Conservation (phyloP, 2,329 filamentous ascomycete species). For the Exophiala sp. region DNA sequence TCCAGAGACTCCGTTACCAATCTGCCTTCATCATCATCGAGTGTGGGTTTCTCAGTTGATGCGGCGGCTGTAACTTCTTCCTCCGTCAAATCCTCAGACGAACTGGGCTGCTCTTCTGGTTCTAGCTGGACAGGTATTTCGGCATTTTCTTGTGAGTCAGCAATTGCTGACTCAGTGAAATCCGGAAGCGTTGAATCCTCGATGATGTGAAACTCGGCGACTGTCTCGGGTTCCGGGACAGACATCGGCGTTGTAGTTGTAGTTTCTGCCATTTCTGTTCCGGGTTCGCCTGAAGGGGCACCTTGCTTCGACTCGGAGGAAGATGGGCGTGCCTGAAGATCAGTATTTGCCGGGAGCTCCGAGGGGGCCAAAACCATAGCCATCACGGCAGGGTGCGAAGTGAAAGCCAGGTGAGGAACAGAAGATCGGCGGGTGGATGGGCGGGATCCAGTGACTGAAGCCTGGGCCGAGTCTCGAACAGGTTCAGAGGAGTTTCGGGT, state of each 20-base stretch:
- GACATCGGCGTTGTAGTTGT: constrained; percentile 10
- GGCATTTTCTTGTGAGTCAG: constrained; percentile 4
- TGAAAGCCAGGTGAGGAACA: constrained; percentile 17
- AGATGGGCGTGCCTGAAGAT: constrained; percentile 3
- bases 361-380: constrained; percentile 21
- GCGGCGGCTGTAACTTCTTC: not conserved
- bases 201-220: constrained; percentile 6
- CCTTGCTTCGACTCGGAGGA: constrained; percentile 9
- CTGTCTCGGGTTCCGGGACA: constrained; percentile 9
- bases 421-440: constrained; percentile 15
- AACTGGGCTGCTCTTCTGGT: not conserved
- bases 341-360: constrained; percentile 16
- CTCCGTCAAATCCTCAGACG: not conserved
- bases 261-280: constrained; percentile 20
- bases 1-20: not conserved
- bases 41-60: not conserved
- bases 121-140: not conserved
- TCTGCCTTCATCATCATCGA: not conserved
- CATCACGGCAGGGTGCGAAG: constrained; percentile 25
- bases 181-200: constrained; percentile 12
- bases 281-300: constrained; percentile 25
- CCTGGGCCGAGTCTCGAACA: constrained; percentile 8
- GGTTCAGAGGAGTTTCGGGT: constrained; percentile 3
- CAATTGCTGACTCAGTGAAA: constrained; percentile 12
- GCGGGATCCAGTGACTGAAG: constrained; percentile 10